phyloP scores from a whole-genome alignment of 2,329 filamentous ascomycete genomes.

The Escovopsis sp. region DNA sequence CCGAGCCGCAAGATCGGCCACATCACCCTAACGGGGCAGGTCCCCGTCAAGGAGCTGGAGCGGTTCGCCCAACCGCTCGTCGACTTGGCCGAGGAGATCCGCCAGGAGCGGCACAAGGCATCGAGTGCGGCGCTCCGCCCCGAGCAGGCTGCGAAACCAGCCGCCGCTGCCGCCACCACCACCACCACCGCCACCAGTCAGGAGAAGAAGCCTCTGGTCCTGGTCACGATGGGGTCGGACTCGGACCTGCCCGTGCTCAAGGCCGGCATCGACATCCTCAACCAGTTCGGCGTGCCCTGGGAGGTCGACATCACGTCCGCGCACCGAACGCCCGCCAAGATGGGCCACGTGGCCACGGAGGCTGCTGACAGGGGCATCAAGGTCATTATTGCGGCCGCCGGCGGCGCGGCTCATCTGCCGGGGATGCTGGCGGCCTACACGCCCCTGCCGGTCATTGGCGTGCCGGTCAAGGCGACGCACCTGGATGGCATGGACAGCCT shows the following conservation, averaged over 20 bases:
- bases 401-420: slow-evolving; percentile 58
- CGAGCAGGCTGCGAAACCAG: slow-evolving; percentile 8
- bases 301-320: slow-evolving; percentile 66
- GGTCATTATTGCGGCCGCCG: slow-evolving; percentile 63
- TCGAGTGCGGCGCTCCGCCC: slow-evolving; percentile 24
- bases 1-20: slow-evolving; percentile 92
- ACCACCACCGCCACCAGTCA: slow-evolving; percentile 11
- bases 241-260: slow-evolving; percentile 57
- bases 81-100: slow-evolving; percentile 44
- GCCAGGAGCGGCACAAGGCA: slow-evolving; percentile 35
- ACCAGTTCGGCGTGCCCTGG: slow-evolving; percentile 57
- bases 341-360: slow-evolving; percentile 50
- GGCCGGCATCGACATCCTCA: slow-evolving; percentile 50
- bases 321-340: slow-evolving; percentile 57
- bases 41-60: slow-evolving; percentile 49
- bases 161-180: not conserved
- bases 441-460: slow-evolving; percentile 59
- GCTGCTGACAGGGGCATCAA: slow-evolving; percentile 53
- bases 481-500: slow-evolving; percentile 59
- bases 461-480: slow-evolving; percentile 60
- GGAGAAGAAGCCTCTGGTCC: slow-evolving; percentile 43
- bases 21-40: slow-evolving; percentile 63
- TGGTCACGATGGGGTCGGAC: slow-evolving; percentile 75
- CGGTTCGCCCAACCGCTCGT: slow-evolving; percentile 53
- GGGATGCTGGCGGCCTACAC: slow-evolving; percentile 65